Percentiles rank a stretch among this genome's conserved stretches.
Evolutionary conservation across 352 stramenopile genomes (phyloP).

Genomic region (Pythium oligandrum): DNA sequence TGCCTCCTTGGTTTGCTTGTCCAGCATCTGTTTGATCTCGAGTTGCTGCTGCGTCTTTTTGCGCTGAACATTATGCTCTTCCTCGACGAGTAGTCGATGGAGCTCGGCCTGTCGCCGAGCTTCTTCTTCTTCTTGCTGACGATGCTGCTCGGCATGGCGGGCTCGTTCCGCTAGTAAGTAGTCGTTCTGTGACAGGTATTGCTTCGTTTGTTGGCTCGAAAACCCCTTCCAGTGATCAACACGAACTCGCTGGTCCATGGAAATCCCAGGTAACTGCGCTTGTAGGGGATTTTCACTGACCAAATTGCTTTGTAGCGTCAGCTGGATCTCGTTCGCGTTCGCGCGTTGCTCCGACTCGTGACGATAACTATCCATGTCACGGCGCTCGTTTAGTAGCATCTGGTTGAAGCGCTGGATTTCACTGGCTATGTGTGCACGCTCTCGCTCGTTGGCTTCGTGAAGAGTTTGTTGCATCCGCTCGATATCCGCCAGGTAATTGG

Average conservation of each 20-base stretch:
- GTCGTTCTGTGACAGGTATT: constrained; percentile 55
- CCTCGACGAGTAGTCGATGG: constrained; percentile 35
- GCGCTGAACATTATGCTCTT: constrained; percentile 49
- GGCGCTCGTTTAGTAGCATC: constrained; percentile 37
- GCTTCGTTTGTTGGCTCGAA: constrained; percentile 49
- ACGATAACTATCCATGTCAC: constrained; percentile 27
- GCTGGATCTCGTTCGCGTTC: constrained; percentile 54
- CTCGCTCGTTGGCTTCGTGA: constrained; percentile 45
- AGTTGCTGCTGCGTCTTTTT: constrained; percentile 44
- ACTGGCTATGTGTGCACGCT: constrained; percentile 35
- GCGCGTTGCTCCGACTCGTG: constrained; percentile 39
- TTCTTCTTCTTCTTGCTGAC: constrained; percentile 32
- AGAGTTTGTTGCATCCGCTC: constrained; percentile 51
- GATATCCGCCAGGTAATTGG: constrained; percentile 46
- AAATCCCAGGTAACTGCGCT: constrained; percentile 29
- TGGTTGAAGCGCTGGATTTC: constrained; percentile 60
- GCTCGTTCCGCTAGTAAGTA: constrained; percentile 48
- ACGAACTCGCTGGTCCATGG: constrained; percentile 51
- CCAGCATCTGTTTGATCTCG: constrained; percentile 42
- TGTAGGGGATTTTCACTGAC: constrained; percentile 70
- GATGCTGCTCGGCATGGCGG: constrained; percentile 27
- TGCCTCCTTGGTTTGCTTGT: constrained; percentile 44
- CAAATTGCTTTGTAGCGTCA: constrained; percentile 51
- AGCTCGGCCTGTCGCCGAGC: constrained; percentile 29
- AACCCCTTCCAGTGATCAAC: constrained; percentile 82